Evolutionary conservation across 176 grass and related monocot species (phyloP).

Genomic region (Rhipidocladum racemiflorum): DNA sequence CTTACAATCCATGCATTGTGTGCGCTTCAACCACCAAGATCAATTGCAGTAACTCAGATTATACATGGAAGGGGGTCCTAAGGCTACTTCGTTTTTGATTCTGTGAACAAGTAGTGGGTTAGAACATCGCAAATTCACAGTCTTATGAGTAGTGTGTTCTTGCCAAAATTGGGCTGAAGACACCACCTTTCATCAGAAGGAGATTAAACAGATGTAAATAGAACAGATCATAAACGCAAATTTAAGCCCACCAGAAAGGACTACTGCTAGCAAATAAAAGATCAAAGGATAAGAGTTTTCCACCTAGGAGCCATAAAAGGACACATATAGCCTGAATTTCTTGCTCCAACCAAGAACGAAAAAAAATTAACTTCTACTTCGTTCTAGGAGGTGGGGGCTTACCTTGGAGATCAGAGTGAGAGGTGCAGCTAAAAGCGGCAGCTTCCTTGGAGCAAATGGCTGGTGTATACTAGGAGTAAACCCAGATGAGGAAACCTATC

Average conservation of each 20-base stretch:
- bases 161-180: not conserved
- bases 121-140: not conserved
- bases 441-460: conserved; percentile 20
- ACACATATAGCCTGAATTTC: conserved; percentile 5
- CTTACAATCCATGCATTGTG: conserved; percentile 21
- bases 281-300: not conserved
- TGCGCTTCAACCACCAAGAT: conserved; percentile 31
- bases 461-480: conserved; percentile 5
- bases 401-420: conserved; percentile 28
- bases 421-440: conserved; percentile 27
- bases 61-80: not conserved
- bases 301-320: not conserved
- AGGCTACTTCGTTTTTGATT: not conserved
- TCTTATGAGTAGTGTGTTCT: not conserved
- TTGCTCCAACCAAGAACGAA: conserved; percentile 22
- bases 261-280: not conserved
- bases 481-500: conserved; percentile 37
- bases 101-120: not conserved
- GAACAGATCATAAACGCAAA: not conserved
- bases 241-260: no score
- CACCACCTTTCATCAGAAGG: not conserved
- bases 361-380: not conserved
- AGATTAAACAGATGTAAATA: not conserved
- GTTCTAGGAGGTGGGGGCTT: conserved; percentile 15
- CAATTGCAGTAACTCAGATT: not conserved